Evolutionary conservation across 352 stramenopile genomes (phyloP).

Genomic region (Plasmopara halstedii): DNA sequence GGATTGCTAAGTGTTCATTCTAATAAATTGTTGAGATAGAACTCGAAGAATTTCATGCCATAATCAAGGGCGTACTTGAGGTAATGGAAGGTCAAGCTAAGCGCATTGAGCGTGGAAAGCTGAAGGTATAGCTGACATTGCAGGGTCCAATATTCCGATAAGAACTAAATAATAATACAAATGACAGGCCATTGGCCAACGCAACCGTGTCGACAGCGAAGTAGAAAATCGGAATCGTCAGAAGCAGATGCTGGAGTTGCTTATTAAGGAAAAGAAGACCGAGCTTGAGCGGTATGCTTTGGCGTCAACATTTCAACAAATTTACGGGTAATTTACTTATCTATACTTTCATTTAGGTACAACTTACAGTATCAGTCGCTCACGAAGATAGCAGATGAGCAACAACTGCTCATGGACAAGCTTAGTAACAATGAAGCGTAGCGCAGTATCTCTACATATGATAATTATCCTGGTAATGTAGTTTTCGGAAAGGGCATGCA

Average conservation of each 20-base stretch:
- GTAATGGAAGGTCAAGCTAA: conserved; percentile 72
- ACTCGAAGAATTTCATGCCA: conserved; percentile 78
- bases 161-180: background rate
- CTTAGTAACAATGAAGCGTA: conserved; percentile 85
- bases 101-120: conserved; percentile 74
- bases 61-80: conserved; percentile 69
- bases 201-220: conserved; percentile 73
- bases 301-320: background rate
- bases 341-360: conserved; percentile 31
- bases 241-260: conserved; percentile 69
- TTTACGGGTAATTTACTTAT: background rate
- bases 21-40: conserved; percentile 23
- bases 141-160: background rate
- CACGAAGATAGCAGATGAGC: conserved; percentile 68
- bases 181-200: conserved; percentile 64
- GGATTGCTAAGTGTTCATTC: too few species aligned
- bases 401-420: conserved; percentile 77
- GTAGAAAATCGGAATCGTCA: conserved; percentile 78
- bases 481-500: too few species aligned
- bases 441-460: conserved; percentile 3
- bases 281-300: conserved; percentile 53
- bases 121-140: conserved; percentile 36
- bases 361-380: conserved; percentile 74
- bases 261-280: conserved; percentile 79
- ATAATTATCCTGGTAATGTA: too few species aligned